Evolutionary conservation across 495 filamentous ascomycete genomes (phyloP), one percentile per base, ranked within the genome.

Genomic region (Penicillium canariense): DNA sequence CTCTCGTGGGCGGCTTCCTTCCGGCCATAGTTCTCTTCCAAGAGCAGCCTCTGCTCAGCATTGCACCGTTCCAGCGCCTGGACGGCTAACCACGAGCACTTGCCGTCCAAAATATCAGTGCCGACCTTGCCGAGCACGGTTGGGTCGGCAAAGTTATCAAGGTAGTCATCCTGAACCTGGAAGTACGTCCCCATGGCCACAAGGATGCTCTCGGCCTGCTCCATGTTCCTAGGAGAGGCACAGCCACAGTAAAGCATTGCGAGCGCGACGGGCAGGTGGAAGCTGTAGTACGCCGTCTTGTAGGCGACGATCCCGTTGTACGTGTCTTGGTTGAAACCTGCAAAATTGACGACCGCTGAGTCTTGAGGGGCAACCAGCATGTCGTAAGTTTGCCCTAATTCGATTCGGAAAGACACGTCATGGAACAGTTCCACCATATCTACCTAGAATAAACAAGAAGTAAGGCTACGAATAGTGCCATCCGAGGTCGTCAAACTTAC

Each of bases 341-440:
- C 22, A 7, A 43, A 15, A 14, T 20, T 43, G 6, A 15, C 15
- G 12, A 18, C 34, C 15, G 34, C 9, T 38, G 12, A 18, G n/a
- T 32, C 30, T 6, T 32, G 6, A 32, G 12, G 30, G 12, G 30
- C 30, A 32, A 12, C 12, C 30, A 32, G 10, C 14, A 43, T 17
- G 7, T 97, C 91, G 72, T 86, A 88, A 15, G 83, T 68, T 72
- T 97, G 91, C 35, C 92, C 92, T 35, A 94, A 76, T 70, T 96
- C 89, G 43, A 89, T 96, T 71, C 91, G 83, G 69, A 86, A 86
- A 12, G 86, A 83, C 42, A 84, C 79, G 52, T 94, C 89, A 70
- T 93, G 88, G 77, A 96, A 93, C 39, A 94, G 74, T 75, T 96
- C 90, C 26, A 94, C 30, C 31, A 97, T 72, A 48, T 92, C 84